These are phyloP conservation scores for Aaosphaeria pasadenensis DNA, from an alignment of 2,329 filamentous ascomycete genomes.

Conservation along the genomic window DNA sequence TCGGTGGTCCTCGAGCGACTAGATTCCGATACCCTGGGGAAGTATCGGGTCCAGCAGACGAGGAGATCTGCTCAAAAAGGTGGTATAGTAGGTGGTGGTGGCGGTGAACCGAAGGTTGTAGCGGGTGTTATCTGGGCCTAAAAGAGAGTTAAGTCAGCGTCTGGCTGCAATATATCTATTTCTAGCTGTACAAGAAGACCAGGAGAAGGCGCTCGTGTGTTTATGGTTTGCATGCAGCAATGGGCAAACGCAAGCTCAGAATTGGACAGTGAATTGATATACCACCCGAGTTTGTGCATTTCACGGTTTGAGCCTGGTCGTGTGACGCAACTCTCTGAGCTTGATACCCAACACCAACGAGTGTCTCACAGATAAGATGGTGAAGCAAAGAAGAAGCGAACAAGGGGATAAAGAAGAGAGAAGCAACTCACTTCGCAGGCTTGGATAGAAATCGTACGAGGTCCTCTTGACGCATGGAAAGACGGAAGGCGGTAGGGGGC, in stretches of 20 bases:
- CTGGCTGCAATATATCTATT: not conserved
- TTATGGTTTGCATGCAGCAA: too few species aligned
- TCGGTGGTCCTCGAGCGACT: constrained; percentile 60
- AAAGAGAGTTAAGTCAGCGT: constrained; percentile 1
- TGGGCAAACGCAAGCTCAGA: too few species aligned
- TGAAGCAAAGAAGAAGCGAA: not conserved
- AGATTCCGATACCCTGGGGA: constrained; percentile 78
- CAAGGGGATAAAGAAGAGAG: constrained; percentile 1
- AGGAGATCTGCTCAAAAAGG: constrained; percentile 58
- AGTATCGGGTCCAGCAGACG: constrained; percentile 86
- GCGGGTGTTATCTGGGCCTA: constrained; percentile 67
- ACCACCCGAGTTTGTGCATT: too few species aligned
- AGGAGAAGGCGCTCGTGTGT: too few species aligned
- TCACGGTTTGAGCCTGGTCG: too few species aligned
- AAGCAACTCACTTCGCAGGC: constrained; percentile 77
- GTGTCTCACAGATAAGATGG: not conserved
- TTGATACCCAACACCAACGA: too few species aligned
- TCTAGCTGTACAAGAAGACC: too few species aligned
- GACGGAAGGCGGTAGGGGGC: constrained; percentile 16
- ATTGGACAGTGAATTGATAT: too few species aligned
- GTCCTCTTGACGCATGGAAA: constrained; percentile 86
- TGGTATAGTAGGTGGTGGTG: constrained; percentile 17
- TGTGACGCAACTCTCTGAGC: too few species aligned
- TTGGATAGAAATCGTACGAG: constrained; percentile 91
- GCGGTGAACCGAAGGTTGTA: constrained; percentile 35